phyloP scores from a whole-genome alignment of 2,329 filamentous ascomycete species.

The Beauveria asiatica region DNA sequence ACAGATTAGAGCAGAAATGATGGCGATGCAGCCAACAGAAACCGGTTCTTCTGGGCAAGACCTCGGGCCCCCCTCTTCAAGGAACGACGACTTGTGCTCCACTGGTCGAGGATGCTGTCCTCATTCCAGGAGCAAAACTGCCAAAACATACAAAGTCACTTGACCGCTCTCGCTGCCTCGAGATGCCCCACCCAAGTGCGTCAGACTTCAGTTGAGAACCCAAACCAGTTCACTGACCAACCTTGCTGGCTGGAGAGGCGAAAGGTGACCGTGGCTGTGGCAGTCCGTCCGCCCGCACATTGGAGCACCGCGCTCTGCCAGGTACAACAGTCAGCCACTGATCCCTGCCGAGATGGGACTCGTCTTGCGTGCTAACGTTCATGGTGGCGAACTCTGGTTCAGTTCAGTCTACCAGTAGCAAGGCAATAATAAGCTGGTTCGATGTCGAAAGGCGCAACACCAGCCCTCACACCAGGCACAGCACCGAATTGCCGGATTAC shows the following conservation, averaged over 20 bases:
- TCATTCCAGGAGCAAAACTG: slow-evolving; percentile 3
- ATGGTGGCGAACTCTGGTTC: slow-evolving; percentile 4
- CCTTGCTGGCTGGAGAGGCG: neutral
- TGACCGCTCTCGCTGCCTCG: slow-evolving; percentile 8
- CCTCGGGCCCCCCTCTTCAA: no score
- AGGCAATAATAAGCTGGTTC: neutral
- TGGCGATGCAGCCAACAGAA: no score
- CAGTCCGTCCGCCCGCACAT: neutral
- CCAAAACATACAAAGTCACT: slow-evolving; percentile 7
- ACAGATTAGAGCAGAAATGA: no score
- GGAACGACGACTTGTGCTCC: neutral
- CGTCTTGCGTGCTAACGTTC: neutral
- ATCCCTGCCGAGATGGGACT: neutral
- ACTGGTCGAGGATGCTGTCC: neutral
- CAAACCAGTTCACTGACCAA: neutral
- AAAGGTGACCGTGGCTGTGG: neutral
- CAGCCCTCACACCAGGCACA: neutral
- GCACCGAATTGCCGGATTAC: no score
- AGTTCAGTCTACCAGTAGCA: no score
- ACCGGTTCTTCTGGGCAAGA: no score
- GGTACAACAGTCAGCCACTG: neutral
- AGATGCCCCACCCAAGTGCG: neutral
- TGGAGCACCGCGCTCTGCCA: neutral
- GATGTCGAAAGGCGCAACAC: neutral
- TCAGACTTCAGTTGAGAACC: slow-evolving; percentile 4